phyloP scores from a whole-genome alignment of 306 rosid genomes.

The Casuarina glauca region DNA sequence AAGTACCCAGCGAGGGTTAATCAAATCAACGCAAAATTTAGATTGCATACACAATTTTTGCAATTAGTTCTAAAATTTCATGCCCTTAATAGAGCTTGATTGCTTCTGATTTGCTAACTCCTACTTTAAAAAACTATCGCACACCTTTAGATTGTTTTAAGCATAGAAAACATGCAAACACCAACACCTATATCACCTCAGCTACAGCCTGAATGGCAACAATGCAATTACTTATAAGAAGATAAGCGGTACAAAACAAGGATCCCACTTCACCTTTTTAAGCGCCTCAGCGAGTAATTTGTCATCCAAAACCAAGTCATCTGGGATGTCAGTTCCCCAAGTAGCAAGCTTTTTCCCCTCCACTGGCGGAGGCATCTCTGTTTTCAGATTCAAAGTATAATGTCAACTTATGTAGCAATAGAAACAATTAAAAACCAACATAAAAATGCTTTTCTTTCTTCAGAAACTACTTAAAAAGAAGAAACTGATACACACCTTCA shows the following conservation, averaged over 20 bases:
- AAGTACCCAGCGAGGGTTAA: not conserved
- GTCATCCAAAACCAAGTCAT: conserved; percentile 13
- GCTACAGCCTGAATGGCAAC: not conserved
- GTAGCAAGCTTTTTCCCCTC: conserved; percentile 7
- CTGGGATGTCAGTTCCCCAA: conserved; percentile 11
- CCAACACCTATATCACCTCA: not conserved
- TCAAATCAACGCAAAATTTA: not conserved
- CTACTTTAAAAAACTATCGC: not conserved
- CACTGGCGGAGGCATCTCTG: not conserved
- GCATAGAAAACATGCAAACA: not conserved
- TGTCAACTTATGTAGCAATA: not conserved
- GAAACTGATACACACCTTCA: conserved; percentile 39
- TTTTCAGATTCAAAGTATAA: not conserved
- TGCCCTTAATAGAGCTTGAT: not conserved
- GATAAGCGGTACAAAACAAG: not conserved
- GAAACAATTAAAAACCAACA: not conserved
- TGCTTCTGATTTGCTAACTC: not conserved
- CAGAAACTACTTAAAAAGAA: too few relatives aligned
- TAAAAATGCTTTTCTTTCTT: not conserved
- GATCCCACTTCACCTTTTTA: not conserved
- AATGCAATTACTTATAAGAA: not conserved
- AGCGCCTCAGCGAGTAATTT: conserved; percentile 4
- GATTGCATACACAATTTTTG: not conserved
- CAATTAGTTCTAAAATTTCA: not conserved
- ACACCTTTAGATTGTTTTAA: not conserved